Evolutionary conservation across 2,329 filamentous ascomycete genomes (phyloP).

Genomic region (Epichloe sibirici): DNA sequence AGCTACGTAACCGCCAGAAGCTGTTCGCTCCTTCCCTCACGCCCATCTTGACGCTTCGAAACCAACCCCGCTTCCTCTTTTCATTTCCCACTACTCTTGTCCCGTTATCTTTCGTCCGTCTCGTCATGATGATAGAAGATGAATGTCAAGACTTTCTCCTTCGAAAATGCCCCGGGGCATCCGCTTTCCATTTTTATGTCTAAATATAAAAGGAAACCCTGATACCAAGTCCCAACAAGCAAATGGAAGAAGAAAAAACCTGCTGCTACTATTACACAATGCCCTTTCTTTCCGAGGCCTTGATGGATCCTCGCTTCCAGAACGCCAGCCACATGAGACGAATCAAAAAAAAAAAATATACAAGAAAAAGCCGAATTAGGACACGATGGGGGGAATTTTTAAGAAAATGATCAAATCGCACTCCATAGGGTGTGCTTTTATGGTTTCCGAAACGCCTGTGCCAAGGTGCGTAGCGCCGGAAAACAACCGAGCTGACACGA

Average conservation of each 20-base stretch:
- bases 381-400: neutral
- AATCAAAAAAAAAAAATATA: neutral
- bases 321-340: slow-evolving; percentile 6
- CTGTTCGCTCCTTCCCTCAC: neutral
- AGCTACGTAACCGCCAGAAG: too few relatives aligned
- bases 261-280: slow-evolving; percentile 3
- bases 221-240: neutral
- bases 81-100: neutral
- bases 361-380: neutral
- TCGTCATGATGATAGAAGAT: neutral
- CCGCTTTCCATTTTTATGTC: neutral
- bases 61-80: neutral
- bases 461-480: neutral
- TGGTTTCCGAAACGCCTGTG: neutral
- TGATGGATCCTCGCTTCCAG: neutral
- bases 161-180: neutral
- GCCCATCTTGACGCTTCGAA: neutral
- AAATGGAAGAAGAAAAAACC: neutral
- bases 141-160: neutral
- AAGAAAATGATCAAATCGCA: slow-evolving; percentile 1
- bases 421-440: neutral
- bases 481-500: neutral
- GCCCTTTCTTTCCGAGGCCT: neutral
- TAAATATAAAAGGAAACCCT: neutral
- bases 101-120: neutral